Evolutionary conservation across 805 yeast genomes (phyloP).

Genomic region (Kazachstania taianensis): DNA sequence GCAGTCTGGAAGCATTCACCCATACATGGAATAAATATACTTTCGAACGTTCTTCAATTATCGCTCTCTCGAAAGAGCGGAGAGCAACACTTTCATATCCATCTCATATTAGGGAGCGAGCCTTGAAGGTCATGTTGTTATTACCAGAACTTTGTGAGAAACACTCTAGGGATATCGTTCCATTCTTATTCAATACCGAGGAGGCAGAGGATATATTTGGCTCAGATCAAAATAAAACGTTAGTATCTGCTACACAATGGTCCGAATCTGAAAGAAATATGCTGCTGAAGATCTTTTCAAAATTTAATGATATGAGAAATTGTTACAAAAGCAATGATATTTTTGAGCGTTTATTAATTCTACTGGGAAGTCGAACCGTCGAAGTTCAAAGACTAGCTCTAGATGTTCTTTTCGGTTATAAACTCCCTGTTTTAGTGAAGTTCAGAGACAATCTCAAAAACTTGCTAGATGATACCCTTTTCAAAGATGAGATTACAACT

Average conservation of each 20-base stretch:
- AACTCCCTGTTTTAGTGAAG: slow-evolving; percentile 46
- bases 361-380: slow-evolving; percentile 51
- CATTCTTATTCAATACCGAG: slow-evolving; percentile 38
- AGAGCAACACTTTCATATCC: slow-evolving; percentile 34
- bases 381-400: slow-evolving; percentile 67
- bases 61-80: slow-evolving; percentile 28
- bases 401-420: slow-evolving; percentile 56
- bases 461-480: slow-evolving; percentile 69
- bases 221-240: slow-evolving; percentile 7
- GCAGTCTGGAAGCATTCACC: slow-evolving; percentile 29
- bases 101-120: slow-evolving; percentile 43
- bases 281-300: slow-evolving; percentile 51
- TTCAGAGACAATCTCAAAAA: slow-evolving; percentile 66
- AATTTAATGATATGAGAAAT: slow-evolving; percentile 54
- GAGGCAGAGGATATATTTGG: slow-evolving; percentile 15
- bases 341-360: slow-evolving; percentile 39
- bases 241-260: slow-evolving; percentile 29
- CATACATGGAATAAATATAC: slow-evolving; percentile 28
- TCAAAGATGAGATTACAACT: slow-evolving; percentile 72
- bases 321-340: slow-evolving; percentile 45
- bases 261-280: slow-evolving; percentile 43
- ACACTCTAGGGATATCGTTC: slow-evolving; percentile 46
- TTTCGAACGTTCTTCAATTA: slow-evolving; percentile 29
- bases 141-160: slow-evolving; percentile 65
- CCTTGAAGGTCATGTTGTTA: slow-evolving; percentile 44